Evolutionary conservation across 345 rosid species (phyloP).

Genomic region (Pelargonium nanum): DNA sequence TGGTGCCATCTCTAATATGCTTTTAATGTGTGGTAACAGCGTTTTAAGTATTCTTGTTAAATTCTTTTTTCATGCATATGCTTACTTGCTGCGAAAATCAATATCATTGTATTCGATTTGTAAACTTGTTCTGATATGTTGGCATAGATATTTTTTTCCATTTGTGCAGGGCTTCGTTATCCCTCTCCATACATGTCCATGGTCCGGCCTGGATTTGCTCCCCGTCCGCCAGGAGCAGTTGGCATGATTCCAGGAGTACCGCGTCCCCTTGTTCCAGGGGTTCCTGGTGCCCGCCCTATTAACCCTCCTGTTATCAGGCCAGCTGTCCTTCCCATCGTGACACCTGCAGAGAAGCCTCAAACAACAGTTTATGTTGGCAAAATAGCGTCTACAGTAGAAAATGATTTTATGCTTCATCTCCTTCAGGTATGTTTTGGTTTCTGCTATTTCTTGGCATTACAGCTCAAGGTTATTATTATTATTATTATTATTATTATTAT

Average conservation of each 20-base stretch:
- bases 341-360: constrained; percentile 84
- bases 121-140: constrained; percentile 44
- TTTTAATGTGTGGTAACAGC: constrained; percentile 85
- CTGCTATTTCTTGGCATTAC: background rate
- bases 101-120: constrained; percentile 1
- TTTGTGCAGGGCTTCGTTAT: constrained; percentile 74
- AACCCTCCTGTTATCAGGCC: constrained; percentile 66
- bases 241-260: constrained; percentile 42
- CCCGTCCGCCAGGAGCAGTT: constrained; percentile 69
- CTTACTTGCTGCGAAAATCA: constrained; percentile 10
- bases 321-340: constrained; percentile 40
- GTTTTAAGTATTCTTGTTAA: constrained; percentile 30
- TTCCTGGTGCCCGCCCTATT: constrained; percentile 70
- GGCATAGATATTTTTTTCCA: constrained; percentile 48
- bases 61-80: constrained; percentile 15
- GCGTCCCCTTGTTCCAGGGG: constrained; percentile 62
- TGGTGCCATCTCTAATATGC: constrained; percentile 82
- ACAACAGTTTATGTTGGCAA: constrained; percentile 94
- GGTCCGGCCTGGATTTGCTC: constrained; percentile 73
- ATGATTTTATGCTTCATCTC: constrained; percentile 75
- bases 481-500: no score
- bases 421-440: constrained; percentile 42
- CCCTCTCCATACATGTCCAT: constrained; percentile 61
- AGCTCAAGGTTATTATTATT: no score
- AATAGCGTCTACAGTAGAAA: constrained; percentile 77